Conservation (phyloP, 106 monocot species). For the Hemerocallis citrina region DNA sequence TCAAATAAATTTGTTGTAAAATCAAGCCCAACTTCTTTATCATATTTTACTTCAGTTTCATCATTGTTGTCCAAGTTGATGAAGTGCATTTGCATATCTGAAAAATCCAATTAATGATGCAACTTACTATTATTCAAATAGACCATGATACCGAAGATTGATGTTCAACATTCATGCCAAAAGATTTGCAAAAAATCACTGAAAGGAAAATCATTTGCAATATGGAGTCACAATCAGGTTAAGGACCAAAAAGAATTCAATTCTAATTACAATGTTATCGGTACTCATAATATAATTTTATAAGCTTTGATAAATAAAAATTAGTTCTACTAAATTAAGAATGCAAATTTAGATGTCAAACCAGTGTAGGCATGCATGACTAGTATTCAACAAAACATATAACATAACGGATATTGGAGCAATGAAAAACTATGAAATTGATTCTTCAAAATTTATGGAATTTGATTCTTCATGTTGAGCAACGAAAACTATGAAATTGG, state of each 20-base stretch:
- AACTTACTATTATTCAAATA: neutral
- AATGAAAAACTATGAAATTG: no score
- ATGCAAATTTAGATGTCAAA: no score
- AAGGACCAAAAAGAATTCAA: neutral
- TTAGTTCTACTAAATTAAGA: no score
- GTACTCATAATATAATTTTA: no score
- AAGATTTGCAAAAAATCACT: neutral
- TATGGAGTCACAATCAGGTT: neutral
- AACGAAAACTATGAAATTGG: no score
- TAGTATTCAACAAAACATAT: no score
- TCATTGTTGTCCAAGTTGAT: conserved; percentile 37
- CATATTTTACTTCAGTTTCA: conserved; percentile 3
- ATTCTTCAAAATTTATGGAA: no score
- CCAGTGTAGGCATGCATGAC: no score
- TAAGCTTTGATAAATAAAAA: no score
- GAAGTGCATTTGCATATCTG: conserved; percentile 25
- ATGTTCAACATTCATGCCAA: neutral
- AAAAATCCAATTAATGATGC: neutral
- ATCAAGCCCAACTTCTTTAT: conserved; percentile 6
- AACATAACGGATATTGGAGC: no score
- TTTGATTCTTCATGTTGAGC: no score
- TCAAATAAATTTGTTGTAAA: neutral
- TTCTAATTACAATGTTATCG: neutral
- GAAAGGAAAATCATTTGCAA: neutral
- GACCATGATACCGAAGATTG: neutral